Percentiles rank a stretch among this genome's conserved stretches.
phyloP scores from a whole-genome alignment of 2,329 filamentous ascomycete genomes.

The Colletotrichum tofieldiae region DNA sequence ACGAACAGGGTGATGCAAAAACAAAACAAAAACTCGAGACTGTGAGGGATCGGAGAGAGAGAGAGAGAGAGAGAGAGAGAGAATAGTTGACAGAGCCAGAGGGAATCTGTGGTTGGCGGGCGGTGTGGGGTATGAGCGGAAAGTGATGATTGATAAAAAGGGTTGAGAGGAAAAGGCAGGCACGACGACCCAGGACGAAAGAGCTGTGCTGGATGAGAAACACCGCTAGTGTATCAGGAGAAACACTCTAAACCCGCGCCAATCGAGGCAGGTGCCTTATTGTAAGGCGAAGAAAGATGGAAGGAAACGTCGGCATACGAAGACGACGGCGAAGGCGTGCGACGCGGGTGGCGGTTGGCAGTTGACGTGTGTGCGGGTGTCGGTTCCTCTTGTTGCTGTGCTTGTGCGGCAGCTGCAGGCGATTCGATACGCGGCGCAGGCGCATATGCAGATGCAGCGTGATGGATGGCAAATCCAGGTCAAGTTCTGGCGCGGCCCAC shows the following conservation, averaged over 20 bases:
- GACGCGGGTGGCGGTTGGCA: conserved; percentile 3
- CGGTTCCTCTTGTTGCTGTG: conserved; percentile 16
- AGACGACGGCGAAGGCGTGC: not conserved
- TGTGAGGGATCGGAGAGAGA: not conserved
- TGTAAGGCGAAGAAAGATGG: not conserved
- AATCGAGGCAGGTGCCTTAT: conserved; percentile 1
- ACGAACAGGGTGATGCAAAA: conserved; percentile 29
- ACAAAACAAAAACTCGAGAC: not conserved
- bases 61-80: not conserved
- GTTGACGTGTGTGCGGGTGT: conserved; percentile 8
- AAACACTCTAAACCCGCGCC: conserved; percentile 10
- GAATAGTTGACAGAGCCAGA: not conserved
- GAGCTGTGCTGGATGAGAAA: conserved; percentile 16
- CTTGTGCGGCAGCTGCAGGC: conserved; percentile 28
- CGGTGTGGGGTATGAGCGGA: not conserved
- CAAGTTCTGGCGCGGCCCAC: not conserved
- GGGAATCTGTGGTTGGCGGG: conserved; percentile 15
- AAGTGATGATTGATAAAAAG: conserved; percentile 11
- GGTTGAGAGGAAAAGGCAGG: conserved; percentile 10
- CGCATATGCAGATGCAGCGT: conserved; percentile 15
- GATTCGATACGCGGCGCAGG: conserved; percentile 22
- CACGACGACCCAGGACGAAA: conserved; percentile 11
- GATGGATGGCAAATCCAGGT: conserved; percentile 6
- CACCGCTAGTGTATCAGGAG: conserved; percentile 34
- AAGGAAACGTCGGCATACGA: not conserved